Evolutionary conservation across 176 grass and related monocot genomes (phyloP), one percentile per base, ranked within the genome.

Genomic region (Elaeis guineensis): DNA sequence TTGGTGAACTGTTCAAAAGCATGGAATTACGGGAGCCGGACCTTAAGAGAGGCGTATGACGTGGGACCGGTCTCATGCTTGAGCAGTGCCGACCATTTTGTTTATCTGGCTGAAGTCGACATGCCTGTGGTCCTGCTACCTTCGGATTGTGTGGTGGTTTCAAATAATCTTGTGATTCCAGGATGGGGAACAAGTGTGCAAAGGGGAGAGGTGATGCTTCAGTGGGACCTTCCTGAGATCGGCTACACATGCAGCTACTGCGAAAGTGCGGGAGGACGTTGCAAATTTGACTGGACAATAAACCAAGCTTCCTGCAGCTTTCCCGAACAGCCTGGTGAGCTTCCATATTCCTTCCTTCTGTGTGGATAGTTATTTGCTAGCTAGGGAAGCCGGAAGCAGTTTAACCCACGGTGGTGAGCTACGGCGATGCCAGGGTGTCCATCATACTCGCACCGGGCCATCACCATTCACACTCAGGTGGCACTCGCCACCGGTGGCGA

Each of bases 1-100:
- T 23, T 90, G n/a, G 39, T 90, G 16, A 51, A 64, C 2, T 86
- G 75, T 19, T 64, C 67, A 49, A 62, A 54, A 61, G 56, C 61
- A 56, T 69, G 59, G 52, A 9, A 21, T 51, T 28, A 52, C 2
- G 0, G 3, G 25, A 78, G 77, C n/a, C n/a, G 3, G 23, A 2
- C n/a, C n/a, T n/a, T n/a, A 23, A 4, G 25, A 4, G 25, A 4
- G 4, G 1, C 0, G 3, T 26, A 26, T 26, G 2, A 3, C 3
- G 1, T 26, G 2, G 4, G 3, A 5, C 70, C 81, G 18, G 19
- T 61, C 1, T 4, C 51, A 14, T 89, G 81, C 62, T 52, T 75
- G 1, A 39, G 15, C 25, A 78, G 67, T 5, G 2, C 12, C 6
- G 59, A 12, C 69, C 57, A 67, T 16, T 70, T 59, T 17, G 62